Evolutionary conservation across 2,329 filamentous ascomycete genomes (phyloP).

Genomic region (Alternaria sp.): DNA sequence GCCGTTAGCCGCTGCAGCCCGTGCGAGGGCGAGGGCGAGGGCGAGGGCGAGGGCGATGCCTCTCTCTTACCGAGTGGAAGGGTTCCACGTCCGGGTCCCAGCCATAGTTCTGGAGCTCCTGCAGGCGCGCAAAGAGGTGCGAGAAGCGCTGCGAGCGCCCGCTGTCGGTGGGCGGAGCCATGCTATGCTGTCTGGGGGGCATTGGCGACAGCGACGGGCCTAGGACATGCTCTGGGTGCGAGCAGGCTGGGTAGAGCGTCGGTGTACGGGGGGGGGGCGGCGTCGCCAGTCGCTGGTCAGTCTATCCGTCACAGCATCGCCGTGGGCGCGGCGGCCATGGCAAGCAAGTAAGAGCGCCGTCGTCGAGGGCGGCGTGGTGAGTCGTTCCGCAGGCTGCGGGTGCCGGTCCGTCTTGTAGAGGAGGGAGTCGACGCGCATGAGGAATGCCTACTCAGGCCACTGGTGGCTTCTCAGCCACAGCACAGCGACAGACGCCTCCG

Average conservation of each 20-base stretch:
- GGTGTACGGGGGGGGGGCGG: neutral
- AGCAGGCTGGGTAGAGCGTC: neutral
- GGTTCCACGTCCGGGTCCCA: conserved; percentile 55
- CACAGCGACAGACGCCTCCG: neutral
- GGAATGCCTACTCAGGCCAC: conserved; percentile 29
- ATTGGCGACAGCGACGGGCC: neutral
- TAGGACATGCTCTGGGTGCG: conserved; percentile 20
- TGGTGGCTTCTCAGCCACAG: conserved; percentile 24
- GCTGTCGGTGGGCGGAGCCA: conserved; percentile 18
- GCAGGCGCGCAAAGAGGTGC: conserved; percentile 47
- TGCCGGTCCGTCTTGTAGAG: neutral
- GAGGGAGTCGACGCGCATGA: conserved; percentile 9
- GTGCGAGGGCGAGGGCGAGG: neutral
- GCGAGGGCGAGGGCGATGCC: too few relatives aligned
- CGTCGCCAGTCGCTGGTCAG: neutral
- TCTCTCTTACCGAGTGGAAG: conserved; percentile 56
- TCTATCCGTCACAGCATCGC: conserved; percentile 6
- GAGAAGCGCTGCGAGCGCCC: conserved; percentile 39
- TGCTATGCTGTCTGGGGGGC: conserved; percentile 28
- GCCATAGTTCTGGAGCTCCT: conserved; percentile 52
- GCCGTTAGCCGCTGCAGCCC: conserved; percentile 26
- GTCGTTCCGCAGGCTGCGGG: conserved; percentile 6
- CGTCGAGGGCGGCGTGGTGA: neutral
- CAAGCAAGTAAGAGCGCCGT: conserved; percentile 11
- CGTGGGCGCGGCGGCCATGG: conserved; percentile 13